Evolutionary conservation across 176 grass and related monocot species (phyloP).

Genomic region (Cocos nucifera): DNA sequence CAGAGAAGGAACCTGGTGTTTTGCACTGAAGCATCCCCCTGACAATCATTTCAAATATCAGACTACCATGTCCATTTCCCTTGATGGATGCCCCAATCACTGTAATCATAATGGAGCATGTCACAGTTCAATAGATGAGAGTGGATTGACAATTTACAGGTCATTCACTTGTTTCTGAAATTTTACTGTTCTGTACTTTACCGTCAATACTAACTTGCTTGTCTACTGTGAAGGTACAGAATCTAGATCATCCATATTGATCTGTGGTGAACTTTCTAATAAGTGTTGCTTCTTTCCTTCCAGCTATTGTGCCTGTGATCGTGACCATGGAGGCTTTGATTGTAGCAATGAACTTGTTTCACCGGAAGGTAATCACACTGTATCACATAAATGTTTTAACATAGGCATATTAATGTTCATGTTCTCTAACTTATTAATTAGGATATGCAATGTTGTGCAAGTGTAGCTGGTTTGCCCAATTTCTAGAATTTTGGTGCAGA

Average conservation of each 20-base stretch:
- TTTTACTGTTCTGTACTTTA: background rate
- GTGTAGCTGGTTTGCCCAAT: no score
- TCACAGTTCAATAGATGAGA: constrained; percentile 74
- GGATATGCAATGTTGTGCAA: no score
- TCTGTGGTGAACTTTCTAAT: no score
- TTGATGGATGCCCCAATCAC: constrained; percentile 76
- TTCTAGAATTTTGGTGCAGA: no score
- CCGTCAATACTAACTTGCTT: no score
- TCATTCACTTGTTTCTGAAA: constrained; percentile 20
- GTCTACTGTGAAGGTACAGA: no score
- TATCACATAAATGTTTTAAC: no score
- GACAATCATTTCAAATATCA: constrained; percentile 25
- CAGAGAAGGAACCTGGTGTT: constrained; percentile 81
- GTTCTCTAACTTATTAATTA: no score
- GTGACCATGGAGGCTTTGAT: constrained; percentile 98
- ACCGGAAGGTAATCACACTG: constrained; percentile 44
- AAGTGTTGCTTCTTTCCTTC: constrained; percentile 12
- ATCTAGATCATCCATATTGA: no score
- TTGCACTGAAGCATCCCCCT: constrained; percentile 78
- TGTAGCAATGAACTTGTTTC: constrained; percentile 84
- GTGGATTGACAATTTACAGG: constrained; percentile 90
- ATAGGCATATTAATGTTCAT: no score
- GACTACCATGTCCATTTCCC: constrained; percentile 68
- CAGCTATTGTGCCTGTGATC: constrained; percentile 82
- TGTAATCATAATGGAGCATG: constrained; percentile 78